These are phyloP conservation scores for Xylaria multiplex DNA, from an alignment of 2,329 filamentous ascomycete species.

Conservation along the genomic window DNA sequence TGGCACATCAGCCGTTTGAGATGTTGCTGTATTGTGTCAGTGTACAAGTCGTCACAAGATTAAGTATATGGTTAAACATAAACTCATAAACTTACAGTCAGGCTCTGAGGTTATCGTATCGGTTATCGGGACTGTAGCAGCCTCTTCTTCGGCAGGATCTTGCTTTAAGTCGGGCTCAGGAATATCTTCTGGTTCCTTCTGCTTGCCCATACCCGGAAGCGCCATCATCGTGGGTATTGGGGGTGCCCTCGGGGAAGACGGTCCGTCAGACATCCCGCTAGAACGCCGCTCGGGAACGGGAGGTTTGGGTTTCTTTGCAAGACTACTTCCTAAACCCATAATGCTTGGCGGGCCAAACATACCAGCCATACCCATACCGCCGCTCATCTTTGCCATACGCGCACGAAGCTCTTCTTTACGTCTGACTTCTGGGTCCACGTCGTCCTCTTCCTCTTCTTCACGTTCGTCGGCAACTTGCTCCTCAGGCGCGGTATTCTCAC, in stretches of 20 bases:
- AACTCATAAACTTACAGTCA: slow-evolving; percentile 46
- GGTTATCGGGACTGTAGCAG: slow-evolving; percentile 46
- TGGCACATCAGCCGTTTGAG: slow-evolving; percentile 47
- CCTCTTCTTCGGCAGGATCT: slow-evolving; percentile 50
- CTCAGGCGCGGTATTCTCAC: slow-evolving; percentile 50
- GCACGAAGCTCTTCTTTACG: slow-evolving; percentile 89
- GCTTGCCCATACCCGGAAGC: slow-evolving; percentile 77
- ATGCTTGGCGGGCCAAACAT: slow-evolving; percentile 83
- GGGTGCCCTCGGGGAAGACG: slow-evolving; percentile 57
- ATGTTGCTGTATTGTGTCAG: slow-evolving; percentile 47
- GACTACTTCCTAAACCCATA: slow-evolving; percentile 66
- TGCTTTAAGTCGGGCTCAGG: slow-evolving; percentile 63
- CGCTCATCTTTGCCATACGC: slow-evolving; percentile 98
- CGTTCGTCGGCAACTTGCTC: slow-evolving; percentile 59
- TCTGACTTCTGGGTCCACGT: slow-evolving; percentile 86
- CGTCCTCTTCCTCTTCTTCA: slow-evolving; percentile 76
- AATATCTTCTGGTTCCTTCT: slow-evolving; percentile 57
- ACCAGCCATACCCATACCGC: slow-evolving; percentile 86
- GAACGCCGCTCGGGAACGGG: slow-evolving; percentile 53
- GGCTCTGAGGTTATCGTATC: slow-evolving; percentile 38
- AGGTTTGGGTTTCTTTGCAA: slow-evolving; percentile 67
- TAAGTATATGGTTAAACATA: slow-evolving; percentile 26
- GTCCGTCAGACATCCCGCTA: slow-evolving; percentile 57
- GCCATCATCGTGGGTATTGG: slow-evolving; percentile 69
- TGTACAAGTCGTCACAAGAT: slow-evolving; percentile 30